A percentile compares a stretch with the other conserved stretches of the same genome.
These are phyloP conservation scores for Tripterygium wilfordii DNA, from an alignment of 177 flowering plant genomes.

Conservation along the genomic window DNA sequence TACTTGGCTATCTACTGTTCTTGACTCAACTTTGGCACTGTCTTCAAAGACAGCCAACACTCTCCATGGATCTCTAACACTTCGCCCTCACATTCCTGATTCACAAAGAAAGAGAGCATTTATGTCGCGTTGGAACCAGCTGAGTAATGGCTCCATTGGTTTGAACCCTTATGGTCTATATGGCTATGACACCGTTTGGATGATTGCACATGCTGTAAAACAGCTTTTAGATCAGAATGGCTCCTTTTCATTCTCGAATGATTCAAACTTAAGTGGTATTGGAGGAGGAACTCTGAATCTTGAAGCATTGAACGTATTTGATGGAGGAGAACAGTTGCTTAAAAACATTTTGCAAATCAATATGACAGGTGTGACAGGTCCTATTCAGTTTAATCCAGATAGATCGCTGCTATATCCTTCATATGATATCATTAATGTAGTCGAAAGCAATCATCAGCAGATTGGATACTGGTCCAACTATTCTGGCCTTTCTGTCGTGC, in stretches of 20 bases:
- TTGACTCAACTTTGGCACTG: slow-evolving; percentile 35
- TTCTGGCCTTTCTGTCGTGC: slow-evolving; percentile 41
- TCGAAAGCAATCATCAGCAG: slow-evolving; percentile 20
- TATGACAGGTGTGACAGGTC: slow-evolving; percentile 61
- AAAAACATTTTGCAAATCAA: slow-evolving; percentile 27
- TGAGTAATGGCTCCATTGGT: slow-evolving; percentile 35
- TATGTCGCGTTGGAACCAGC: slow-evolving; percentile 30
- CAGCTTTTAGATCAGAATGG: slow-evolving; percentile 33
- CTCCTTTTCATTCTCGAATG: slow-evolving; percentile 37
- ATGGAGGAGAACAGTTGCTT: slow-evolving; percentile 31
- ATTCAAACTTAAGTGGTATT: slow-evolving; percentile 13
- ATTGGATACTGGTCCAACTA: slow-evolving; percentile 58
- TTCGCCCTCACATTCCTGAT: slow-evolving; percentile 47
- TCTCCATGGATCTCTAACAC: slow-evolving; percentile 41
- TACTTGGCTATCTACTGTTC: slow-evolving; percentile 41
- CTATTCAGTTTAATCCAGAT: slow-evolving; percentile 37
- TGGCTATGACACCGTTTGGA: slow-evolving; percentile 52
- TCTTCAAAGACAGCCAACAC: slow-evolving; percentile 12
- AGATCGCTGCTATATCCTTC: slow-evolving; percentile 41
- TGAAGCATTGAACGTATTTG: slow-evolving; percentile 30
- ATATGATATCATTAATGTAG: slow-evolving; percentile 52
- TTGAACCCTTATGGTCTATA: slow-evolving; percentile 48
- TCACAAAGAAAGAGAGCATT: slow-evolving; percentile 32
- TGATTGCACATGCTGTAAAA: slow-evolving; percentile 34
- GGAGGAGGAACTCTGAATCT: slow-evolving; percentile 25